These are phyloP conservation scores for Corrigiola litoralis DNA, from an alignment of 179 eudicot species.

Conservation along the genomic window DNA sequence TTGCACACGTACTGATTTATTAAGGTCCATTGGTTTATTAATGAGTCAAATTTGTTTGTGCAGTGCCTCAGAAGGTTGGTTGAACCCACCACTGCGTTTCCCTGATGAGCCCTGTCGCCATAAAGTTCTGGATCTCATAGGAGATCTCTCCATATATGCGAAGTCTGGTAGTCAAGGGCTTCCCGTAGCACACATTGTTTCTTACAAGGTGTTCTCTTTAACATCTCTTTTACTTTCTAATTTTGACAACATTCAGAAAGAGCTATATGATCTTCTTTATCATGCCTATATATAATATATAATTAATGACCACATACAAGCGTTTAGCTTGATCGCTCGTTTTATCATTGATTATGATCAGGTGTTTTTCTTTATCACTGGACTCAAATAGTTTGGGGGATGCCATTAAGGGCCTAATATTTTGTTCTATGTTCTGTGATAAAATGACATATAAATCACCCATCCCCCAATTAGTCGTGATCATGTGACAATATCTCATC, in stretches of 20 bases:
- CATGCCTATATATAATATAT: not conserved
- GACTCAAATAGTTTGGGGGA: no score
- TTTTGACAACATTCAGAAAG: not conserved
- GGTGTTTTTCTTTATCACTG: not conserved
- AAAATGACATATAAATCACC: no score
- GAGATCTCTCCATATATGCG: constrained; percentile 84
- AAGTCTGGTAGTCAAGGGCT: constrained; percentile 83
- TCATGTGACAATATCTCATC: no score
- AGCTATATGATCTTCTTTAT: not conserved
- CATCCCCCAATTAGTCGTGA: no score
- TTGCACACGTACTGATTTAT: not conserved
- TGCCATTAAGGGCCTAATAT: no score
- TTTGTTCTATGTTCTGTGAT: no score
- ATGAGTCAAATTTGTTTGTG: not conserved
- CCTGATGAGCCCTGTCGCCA: constrained; percentile 88
- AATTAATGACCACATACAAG: not conserved
- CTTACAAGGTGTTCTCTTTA: constrained; percentile 58
- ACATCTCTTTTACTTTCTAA: not conserved
- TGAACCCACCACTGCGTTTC: constrained; percentile 69
- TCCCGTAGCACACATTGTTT: constrained; percentile 72
- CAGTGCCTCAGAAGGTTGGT: constrained; percentile 79
- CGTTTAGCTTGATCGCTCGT: not conserved
- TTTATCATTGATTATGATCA: not conserved
- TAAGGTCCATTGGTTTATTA: not conserved
- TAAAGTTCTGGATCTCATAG: constrained; percentile 89